Evolutionary conservation across 140 eudicot genomes (phyloP), one percentile per base, ranked within the genome.

Genomic region (Anethum foeniculum): DNA sequence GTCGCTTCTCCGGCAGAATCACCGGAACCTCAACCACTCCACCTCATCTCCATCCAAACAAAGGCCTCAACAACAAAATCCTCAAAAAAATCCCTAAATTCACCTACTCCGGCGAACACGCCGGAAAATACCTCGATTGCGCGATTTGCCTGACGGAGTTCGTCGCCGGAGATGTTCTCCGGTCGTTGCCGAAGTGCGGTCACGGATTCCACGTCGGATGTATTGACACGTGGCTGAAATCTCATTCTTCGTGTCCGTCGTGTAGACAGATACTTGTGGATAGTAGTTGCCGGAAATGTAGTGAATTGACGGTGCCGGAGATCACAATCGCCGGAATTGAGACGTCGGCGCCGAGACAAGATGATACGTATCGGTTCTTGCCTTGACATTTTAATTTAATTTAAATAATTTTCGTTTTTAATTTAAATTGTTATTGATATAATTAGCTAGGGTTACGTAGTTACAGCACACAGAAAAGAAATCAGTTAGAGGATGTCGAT

Each of bases 161-260:
- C 78, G 85, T 65, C 19, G 81, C 73, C 80, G 96, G 96, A n/a
- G 96, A 90, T 7, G 90, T 88, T 54, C 51, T 90, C 54, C 81
- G 96, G 12, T 89, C 87, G 44, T 58, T 90, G 80, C 88, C 95
- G 46, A 81, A 65, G 46, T 90, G 95, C 82, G 87, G 85, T 23
- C 95, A 90, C 51, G 91, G 88, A 25, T 90, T 88, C 78, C 96
- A 90, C 77, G 91, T 84, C 8, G 85, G 16, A n/a, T 90, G 96
- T 71, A 82, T 90, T 21, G 96, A 90, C 65, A 83, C 87, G 82
- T 90, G 96, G 96, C 88, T 90, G 0, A 90, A 85, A 36, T 83
- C 91, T 25, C 92, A 88, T 71, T 90, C 91, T 16, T 85, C 92
- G 5, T 90, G 96, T 73, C 96, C 96, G 52, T 88, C 92, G 23